Evolutionary conservation across 805 yeast genomes (phyloP), one percentile per base, ranked within the genome.

Genomic region (Schizosaccharomyces lindneri): DNA sequence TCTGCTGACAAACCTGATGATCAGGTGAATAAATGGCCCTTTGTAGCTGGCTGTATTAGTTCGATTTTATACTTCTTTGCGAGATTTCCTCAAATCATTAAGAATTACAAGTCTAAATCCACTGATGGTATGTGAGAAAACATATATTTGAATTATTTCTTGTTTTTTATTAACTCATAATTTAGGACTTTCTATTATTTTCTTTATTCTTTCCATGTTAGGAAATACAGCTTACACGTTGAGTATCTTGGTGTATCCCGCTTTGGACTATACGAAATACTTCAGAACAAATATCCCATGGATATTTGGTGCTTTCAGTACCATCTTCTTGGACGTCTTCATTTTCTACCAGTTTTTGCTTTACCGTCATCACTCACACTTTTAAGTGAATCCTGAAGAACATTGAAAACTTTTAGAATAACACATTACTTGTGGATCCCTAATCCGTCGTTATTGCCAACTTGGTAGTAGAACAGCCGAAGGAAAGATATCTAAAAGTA

Each of bases 71-170:
- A 85, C 69, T 74, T 85, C 65, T 80, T 85, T 7, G 89, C 97
- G 19, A 77, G 98, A 67, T 73, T 93, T 36, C 98, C 98, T 0
- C 98, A 93, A 73, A 87, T 93, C 62, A 70, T 87, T 63, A 76
- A 90, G 64, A 93, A 93, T 72, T 87, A 78, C 69, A 77, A 83
- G 70, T 79, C 97, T 68, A 89, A 88, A 72, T 84, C 95, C 1
- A 88, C 96, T 70, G 97, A 93, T 64, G 97, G 97, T 29, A 85
- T 90, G 60, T 19, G 27, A 46, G 6, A 24, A 46, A 46, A 46
- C 27, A 46, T 11, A 24, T 46, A 17, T n/a, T 46, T 17, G 1
- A 9, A 4, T n/a, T n/a, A 2, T n/a, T 46, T 11, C 5, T 17
- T 4, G 51, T 24, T 11, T 7, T 21, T 19, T 21, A 11, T 7